Percentiles rank a stretch among this genome's conserved stretches.
Conservation (phyloP, 2,329 filamentous ascomycete species). For the Pseudonectria foliicola region DNA sequence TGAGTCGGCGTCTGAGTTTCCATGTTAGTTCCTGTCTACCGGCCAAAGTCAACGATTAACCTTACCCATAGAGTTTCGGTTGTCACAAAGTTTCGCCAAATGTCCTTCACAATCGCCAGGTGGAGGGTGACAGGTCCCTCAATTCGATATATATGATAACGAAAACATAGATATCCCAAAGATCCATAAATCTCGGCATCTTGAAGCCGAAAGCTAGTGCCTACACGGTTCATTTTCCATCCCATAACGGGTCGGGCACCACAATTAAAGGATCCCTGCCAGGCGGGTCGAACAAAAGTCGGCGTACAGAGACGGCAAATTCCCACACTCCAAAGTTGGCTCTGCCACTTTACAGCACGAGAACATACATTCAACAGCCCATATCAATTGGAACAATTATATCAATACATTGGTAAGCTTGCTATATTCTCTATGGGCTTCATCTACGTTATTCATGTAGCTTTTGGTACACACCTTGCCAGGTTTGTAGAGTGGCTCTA, state of each 20-base stretch:
- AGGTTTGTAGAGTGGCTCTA: no score
- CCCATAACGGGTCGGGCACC: neutral
- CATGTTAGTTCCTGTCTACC: neutral
- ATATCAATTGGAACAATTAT: no score
- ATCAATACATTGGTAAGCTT: no score
- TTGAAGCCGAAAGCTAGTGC: neutral
- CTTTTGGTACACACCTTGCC: no score
- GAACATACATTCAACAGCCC: no score
- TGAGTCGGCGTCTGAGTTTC: neutral
- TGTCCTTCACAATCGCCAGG: neutral
- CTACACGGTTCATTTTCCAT: neutral
- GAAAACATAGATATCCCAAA: neutral
- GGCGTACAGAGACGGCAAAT: no score
- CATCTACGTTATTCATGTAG: no score
- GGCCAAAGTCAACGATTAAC: neutral
- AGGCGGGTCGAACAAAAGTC: no score
- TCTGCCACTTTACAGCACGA: no score
- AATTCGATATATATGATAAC: constrained; percentile 1
- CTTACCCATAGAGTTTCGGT: neutral
- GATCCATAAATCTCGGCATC: constrained; percentile 1
- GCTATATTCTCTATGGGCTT: no score
- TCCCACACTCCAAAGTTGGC: no score
- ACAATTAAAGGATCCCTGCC: neutral
- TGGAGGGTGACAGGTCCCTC: neutral
- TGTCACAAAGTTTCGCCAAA: neutral